A percentile compares a stretch with the other conserved stretches of the same genome.
phyloP scores from a whole-genome alignment of 2,329 filamentous ascomycete genomes.

The Fusarium continuum region DNA sequence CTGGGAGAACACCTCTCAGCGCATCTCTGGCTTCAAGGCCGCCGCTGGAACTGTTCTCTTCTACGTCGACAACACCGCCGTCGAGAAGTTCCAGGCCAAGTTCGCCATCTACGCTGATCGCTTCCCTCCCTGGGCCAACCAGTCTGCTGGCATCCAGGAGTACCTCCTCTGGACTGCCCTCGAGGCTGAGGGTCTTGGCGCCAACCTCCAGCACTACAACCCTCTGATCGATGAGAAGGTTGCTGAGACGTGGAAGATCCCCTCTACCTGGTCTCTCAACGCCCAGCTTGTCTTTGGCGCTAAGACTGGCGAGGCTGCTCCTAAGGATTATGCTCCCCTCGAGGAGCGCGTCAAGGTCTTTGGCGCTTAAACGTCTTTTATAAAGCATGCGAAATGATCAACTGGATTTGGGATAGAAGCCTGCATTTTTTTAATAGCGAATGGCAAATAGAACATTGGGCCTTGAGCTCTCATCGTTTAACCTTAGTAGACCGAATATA shows the following conservation, averaged over 20 bases:
- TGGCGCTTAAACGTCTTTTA: slow-evolving; percentile 55
- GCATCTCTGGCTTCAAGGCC: slow-evolving; percentile 67
- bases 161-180: slow-evolving; percentile 82
- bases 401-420: slow-evolving; percentile 1
- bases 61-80: slow-evolving; percentile 78
- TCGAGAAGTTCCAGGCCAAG: slow-evolving; percentile 72
- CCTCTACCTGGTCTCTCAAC: slow-evolving; percentile 77
- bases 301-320: slow-evolving; percentile 62
- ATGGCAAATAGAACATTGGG: slow-evolving; percentile 9
- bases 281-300: slow-evolving; percentile 88
- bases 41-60: slow-evolving; percentile 87
- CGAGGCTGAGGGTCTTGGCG: slow-evolving; percentile 83
- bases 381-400: slow-evolving; percentile 6
- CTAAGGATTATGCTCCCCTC: slow-evolving; percentile 72
- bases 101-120: slow-evolving; percentile 80
- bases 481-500: not conserved
- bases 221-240: slow-evolving; percentile 82
- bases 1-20: slow-evolving; percentile 62
- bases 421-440: slow-evolving; percentile 29
- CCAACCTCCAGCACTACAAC: slow-evolving; percentile 95
- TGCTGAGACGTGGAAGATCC: slow-evolving; percentile 73
- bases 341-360: slow-evolving; percentile 74
- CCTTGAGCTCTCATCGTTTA: not conserved
- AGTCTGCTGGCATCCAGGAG: slow-evolving; percentile 83
- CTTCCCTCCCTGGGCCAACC: slow-evolving; percentile 79